Evolutionary conservation across 75 land plant genomes (phyloP), one percentile per base, ranked within the genome.

Genomic region (Gnetum montanum): DNA sequence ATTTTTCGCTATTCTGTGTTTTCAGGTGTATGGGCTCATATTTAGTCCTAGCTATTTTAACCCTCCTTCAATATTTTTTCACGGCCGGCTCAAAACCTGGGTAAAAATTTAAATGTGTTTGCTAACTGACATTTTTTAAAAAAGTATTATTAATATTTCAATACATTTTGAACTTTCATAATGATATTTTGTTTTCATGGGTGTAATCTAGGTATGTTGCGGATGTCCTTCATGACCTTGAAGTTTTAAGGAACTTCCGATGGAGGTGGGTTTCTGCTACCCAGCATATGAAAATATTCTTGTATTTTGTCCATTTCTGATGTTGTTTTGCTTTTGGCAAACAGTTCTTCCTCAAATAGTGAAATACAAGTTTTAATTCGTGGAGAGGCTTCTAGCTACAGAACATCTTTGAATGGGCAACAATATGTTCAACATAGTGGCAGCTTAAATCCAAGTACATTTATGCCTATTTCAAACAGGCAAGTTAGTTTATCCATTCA

Each of bases 21-120:
- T 56, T 46, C 78, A 90, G 96, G 96, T 82, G 77, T 47, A 75
- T 78, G 23, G 73, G 57, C 12, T 25, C 73, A 4, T 93, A 89
- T 64, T 36, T 85, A 51, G 13, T 83, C 15, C 49, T 93, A 47
- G 59, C 77, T 59, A 19, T 70, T 25, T 67, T 67, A 18, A 77
- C 82, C 8, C 51, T 93, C 43, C 55, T 67, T 43, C 98, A 85
- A 44, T 93, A 93, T 69, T 82, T 81, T 45, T 49, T 68, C 7
- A 89, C 95, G 11, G 70, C 98, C 16, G 64, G 80, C 27, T 85
- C 98, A 6, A 70, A 86, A 24, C 98, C 98, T 10, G 98, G 98
- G 96, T 86, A 90, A 46, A 36, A 51, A 33, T 33, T 30, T 34
- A 33, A 23, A 31, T 36, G 18, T 30, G 16, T 19, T 52, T 30